Evolutionary conservation across 148 eudicot genomes (phyloP), one percentile per base, ranked within the genome.

Genomic region (Salicornia ramosissima): DNA sequence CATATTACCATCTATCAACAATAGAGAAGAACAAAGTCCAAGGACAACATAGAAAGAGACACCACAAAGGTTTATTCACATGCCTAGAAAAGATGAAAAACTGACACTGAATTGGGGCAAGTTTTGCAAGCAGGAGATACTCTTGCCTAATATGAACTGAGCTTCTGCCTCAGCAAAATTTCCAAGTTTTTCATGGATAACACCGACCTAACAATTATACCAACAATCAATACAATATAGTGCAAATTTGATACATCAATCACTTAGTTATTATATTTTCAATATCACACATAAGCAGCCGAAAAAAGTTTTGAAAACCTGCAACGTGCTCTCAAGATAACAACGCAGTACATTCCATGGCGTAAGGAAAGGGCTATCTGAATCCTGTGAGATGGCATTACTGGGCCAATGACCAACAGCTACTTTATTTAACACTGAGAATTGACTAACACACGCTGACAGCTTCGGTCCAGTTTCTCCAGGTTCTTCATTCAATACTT

Each of bases 311-410:
- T 24, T 63, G 69, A 50, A 69, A 66, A 88, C 99, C 99, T 94
- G 99, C 63, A 94, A 74, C 30, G 81, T 79, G 90, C 99, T 94
- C 81, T 94, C 97, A 68, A 94, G 97, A 77, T 88, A 90, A 80
- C 97, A 81, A 50, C 81, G 83, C 46, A 94, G 96, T 67, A 87
- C 84, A 81, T 86, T 94, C 99, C 99, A 94, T 21, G 99, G 91
- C 70, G 96, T 88, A 74, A 90, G 88, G 66, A 80, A 53, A 54
- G 75, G 71, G 69, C 79, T 79, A 65, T 87, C 91, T 59, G 80
- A 74, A 47, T 83, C 80, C 45, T 67, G 58, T 67, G 25, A 30
- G 33, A 39, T 42, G 39, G 59, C 43, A 56, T 67, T 70, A 52
- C 22, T 47, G 21, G 74, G 71, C 94, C 93, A 88, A 59, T 80